Base-by-base conservation (phyloP, 768 basidiomycete species). In the Kondoa subrosea region DNA sequence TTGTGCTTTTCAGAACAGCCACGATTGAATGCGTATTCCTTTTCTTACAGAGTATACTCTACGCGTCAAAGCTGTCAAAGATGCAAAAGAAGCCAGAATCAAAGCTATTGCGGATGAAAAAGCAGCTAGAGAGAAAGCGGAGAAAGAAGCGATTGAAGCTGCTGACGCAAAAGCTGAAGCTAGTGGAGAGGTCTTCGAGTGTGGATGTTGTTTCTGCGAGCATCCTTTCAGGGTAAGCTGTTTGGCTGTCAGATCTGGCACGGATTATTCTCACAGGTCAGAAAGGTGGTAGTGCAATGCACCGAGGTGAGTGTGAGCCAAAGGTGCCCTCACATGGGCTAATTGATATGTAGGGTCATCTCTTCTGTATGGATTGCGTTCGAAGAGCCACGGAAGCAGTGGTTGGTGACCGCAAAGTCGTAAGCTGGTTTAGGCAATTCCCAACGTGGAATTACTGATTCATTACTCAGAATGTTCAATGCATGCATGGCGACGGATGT, bases 191-290 rank as follows among this genome's bases (percentile, higher is more conserved):
- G 8, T 50, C 40, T 8, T 50, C 40, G 40, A 50, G 34, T 74
- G 74, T 60, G 74, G 74, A 0, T 74, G 74, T 60, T 74, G 74
- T 69, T 74, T 71, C 62, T 31, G 57, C 26, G 72, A 73, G 4
- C 60, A n/a, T 4, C 67, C 57, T 3, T 63, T 68, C 4, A 60
- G 65, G 0, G 67, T 66, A 63, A 60, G 71, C 21, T 31, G 8
- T 31, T 64, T 16, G 34, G 25, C 12, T 15, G 16, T 64, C 63
- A 8, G 3, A 31, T 3, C 63, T 16, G 21, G 40, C 21, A 8
- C 40, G 8, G 40, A 8, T 8, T 50, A 50, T 8, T 8, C 40
- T 50, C 8, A 50, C 21, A 21, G 12, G 33, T 25, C 4, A 15
- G n/a, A 34, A 15, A 34, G 21, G 14, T 33, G n/a, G 14, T 34